A percentile compares a stretch with the other conserved stretches of the same genome.
Evolutionary conservation across 495 filamentous ascomycete species (phyloP).

Genomic region (Penicillium salamii): DNA sequence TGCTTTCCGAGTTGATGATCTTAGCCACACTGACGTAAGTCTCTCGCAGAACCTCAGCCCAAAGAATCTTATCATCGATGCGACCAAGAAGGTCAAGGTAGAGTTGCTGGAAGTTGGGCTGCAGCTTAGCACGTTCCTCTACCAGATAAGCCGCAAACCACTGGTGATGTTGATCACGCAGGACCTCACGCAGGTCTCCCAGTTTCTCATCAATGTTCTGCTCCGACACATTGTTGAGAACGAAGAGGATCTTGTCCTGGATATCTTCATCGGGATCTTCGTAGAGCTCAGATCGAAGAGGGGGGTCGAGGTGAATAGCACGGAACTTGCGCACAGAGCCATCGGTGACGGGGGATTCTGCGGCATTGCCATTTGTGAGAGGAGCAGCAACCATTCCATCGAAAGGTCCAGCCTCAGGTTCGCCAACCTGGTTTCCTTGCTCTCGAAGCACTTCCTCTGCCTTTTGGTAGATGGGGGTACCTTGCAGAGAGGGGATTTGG

Average conservation of each 20-base stretch:
- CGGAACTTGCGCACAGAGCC: constrained; percentile 58
- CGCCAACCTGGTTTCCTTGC: constrained; percentile 43
- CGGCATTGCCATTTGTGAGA: constrained; percentile 63
- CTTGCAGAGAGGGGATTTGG: constrained; percentile 74
- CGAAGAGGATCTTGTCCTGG: constrained; percentile 92
- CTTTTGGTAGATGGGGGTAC: constrained; percentile 77
- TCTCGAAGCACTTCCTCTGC: constrained; percentile 76
- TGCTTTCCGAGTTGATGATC: constrained; percentile 84
- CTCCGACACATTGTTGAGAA: constrained; percentile 92
- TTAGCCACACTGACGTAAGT: constrained; percentile 83
- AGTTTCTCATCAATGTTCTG: constrained; percentile 82
- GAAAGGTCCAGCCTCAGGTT: constrained; percentile 30
- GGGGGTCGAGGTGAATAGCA: constrained; percentile 71
- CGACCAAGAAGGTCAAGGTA: constrained; percentile 87
- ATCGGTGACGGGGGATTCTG: constrained; percentile 56
- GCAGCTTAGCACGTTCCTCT: constrained; percentile 91
- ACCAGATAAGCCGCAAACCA: constrained; percentile 98
- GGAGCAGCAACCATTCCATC: constrained; percentile 38
- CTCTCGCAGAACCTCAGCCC: constrained; percentile 86
- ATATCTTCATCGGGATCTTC: constrained; percentile 80
- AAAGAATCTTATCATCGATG: constrained; percentile 73
- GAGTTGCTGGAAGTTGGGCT: constrained; percentile 90
- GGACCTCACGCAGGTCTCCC: constrained; percentile 69
- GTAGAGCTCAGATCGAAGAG: constrained; percentile 53
- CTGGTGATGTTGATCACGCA: constrained; percentile 79